Base-by-base conservation (phyloP, 257 asterid species). In the Solanum neorickii region DNA sequence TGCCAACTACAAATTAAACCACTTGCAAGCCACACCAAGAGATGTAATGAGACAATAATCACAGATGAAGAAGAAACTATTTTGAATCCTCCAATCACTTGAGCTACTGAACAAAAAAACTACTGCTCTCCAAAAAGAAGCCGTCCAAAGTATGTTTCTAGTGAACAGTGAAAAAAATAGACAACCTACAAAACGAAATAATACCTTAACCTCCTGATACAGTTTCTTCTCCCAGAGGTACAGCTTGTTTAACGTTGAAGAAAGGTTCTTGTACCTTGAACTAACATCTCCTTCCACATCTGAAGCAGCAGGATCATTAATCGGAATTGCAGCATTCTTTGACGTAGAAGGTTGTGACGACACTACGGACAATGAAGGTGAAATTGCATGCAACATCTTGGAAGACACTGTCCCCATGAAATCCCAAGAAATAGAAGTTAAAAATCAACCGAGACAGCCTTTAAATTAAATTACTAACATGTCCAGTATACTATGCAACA, bases 221-320 rank as follows among this genome's bases (percentile, higher is more conserved):
- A 97, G 91, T 87, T 97, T 97, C 91, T 96, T 97, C 96, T 97
- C 99, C 99, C 99, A 97, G 66, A 97, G 94, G 90, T 91, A 90
- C 75, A 97, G 91, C 92, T 97, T 95, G 52, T 94, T 98, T 88
- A 97, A 92, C 16, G 96, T 96, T 62, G 99, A 97, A 46, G 99
- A 96, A 86, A 97, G 95, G 84, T 87, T 95, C 87, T 83, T 94
- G 73, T 97, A 91, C 92, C 95, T 93, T 87, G 91, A 88, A 85
- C 89, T 94, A 92, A 94, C 49, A 68, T 92, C 97, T 76, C 91
- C 93, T 86, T 94, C 94, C 46, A 91, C 91, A 37, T 94, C 95
- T 69, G 92, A 73, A 49, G 86, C 65, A 76, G 93, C 88, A 9
- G 94, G 92, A 90, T 94, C 96, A 84, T 91, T 89, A 56, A 88